These are phyloP conservation scores for Lactifluus subvellereus DNA, from an alignment of 768 basidiomycete species.

Conservation along the genomic window DNA sequence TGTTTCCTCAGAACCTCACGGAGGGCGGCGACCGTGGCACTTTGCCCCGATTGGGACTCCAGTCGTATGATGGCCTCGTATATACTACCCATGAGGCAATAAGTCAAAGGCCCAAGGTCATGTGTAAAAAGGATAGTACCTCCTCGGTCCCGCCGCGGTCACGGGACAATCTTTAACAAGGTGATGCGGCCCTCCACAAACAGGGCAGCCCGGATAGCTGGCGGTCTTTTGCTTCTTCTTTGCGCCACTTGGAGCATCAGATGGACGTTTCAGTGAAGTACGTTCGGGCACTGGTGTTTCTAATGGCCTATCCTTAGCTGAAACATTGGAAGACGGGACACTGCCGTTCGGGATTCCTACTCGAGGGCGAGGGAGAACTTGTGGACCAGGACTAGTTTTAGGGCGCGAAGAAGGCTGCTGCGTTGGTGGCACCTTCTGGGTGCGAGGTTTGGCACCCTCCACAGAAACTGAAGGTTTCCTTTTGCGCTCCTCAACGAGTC, in stretches of 20 bases:
- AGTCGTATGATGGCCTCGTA: slow-evolving; percentile 41
- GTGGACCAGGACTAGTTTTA: background rate
- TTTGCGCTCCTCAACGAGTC: slow-evolving; percentile 38
- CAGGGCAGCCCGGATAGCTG: slow-evolving; percentile 36
- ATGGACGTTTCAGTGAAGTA: slow-evolving; percentile 29
- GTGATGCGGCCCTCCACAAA: slow-evolving; percentile 42
- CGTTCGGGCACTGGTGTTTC: background rate
- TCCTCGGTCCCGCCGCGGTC: slow-evolving; percentile 46
- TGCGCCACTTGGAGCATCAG: slow-evolving; percentile 21
- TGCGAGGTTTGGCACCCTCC: background rate
- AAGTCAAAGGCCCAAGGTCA: background rate
- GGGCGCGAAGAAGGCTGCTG: background rate
- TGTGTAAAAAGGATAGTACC: slow-evolving; percentile 34
- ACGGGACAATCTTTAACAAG: slow-evolving; percentile 56
- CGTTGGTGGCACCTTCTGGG: background rate
- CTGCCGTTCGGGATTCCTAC: background rate
- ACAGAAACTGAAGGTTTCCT: slow-evolving; percentile 13
- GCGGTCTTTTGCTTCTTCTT: slow-evolving; percentile 36
- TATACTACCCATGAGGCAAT: slow-evolving; percentile 33
- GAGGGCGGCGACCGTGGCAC: slow-evolving; percentile 35
- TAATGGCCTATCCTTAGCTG: background rate
- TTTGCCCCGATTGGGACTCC: slow-evolving; percentile 36
- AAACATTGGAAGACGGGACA: background rate
- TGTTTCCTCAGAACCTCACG: slow-evolving; percentile 32
- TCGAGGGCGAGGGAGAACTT: background rate